These are phyloP conservation scores for Ceratobasidium theobromae DNA, from an alignment of 1,284 basidiomycete species.

Conservation along the genomic window DNA sequence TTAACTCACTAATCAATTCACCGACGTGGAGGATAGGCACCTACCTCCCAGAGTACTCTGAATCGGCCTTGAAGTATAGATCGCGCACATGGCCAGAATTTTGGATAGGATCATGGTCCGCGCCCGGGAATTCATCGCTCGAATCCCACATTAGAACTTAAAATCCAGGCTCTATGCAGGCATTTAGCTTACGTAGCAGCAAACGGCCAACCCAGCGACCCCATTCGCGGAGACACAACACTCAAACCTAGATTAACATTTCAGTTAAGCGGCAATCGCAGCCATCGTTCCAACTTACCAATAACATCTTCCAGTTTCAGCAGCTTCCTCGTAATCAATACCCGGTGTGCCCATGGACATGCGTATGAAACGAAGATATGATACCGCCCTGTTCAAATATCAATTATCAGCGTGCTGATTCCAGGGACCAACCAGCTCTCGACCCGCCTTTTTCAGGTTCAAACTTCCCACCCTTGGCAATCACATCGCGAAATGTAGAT, in stretches of 20 bases:
- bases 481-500: slow-evolving; percentile 71
- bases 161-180: background rate
- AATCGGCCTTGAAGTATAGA: slow-evolving; percentile 78
- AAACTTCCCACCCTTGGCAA: slow-evolving; percentile 74
- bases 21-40: slow-evolving; percentile 29
- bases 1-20: background rate
- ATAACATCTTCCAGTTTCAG: slow-evolving; percentile 89
- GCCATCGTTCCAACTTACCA: slow-evolving; percentile 50
- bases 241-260: slow-evolving; percentile 60
- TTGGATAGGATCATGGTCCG: slow-evolving; percentile 72
- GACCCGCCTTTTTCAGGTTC: slow-evolving; percentile 74
- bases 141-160: slow-evolving; percentile 7
- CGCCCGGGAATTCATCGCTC: slow-evolving; percentile 67
- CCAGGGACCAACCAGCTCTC: slow-evolving; percentile 35
- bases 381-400: slow-evolving; percentile 65
- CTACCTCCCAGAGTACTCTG: slow-evolving; percentile 66
- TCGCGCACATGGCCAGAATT: slow-evolving; percentile 75
- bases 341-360: slow-evolving; percentile 87
- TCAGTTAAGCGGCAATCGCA: slow-evolving; percentile 1
- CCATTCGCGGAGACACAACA: slow-evolving; percentile 85
- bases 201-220: slow-evolving; percentile 86
- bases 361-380: slow-evolving; percentile 47
- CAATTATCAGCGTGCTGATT: background rate
- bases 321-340: slow-evolving; percentile 84
- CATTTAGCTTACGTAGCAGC: slow-evolving; percentile 46